phyloP scores from a whole-genome alignment of 129 eudicot species.

The Tagetes erecta region DNA sequence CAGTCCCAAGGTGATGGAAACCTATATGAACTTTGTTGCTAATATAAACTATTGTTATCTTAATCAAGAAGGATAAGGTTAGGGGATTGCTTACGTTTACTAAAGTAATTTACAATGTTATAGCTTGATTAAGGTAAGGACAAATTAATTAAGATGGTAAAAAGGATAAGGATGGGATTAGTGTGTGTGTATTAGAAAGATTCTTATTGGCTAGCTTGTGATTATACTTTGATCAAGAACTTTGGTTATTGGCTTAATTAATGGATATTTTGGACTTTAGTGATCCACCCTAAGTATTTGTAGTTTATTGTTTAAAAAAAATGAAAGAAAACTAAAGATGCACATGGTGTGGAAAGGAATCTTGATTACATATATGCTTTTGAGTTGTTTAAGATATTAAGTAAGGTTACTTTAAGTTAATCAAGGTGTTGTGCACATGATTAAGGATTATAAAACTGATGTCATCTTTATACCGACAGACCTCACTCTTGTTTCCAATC shows the following conservation, averaged over 20 bases:
- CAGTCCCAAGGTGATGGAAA: constrained; percentile 19
- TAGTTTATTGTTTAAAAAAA: neutral
- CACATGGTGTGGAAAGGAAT: constrained; percentile 47
- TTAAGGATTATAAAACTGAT: constrained; percentile 37
- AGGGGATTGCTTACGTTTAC: constrained; percentile 29
- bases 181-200: constrained; percentile 28
- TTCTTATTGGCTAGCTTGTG: constrained; percentile 37
- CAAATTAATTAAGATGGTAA: constrained; percentile 34
- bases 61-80: constrained; percentile 44
- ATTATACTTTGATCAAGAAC: constrained; percentile 24
- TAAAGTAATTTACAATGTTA: constrained; percentile 29
- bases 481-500: constrained; percentile 53
- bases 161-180: constrained; percentile 36
- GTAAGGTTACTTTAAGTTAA: constrained; percentile 19
- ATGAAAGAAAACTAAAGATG: constrained; percentile 32
- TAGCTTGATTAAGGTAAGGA: constrained; percentile 21
- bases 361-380: constrained; percentile 33
- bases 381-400: constrained; percentile 39
- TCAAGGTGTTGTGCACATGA: constrained; percentile 31
- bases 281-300: constrained; percentile 24
- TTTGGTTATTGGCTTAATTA: constrained; percentile 26
- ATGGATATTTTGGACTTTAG: constrained; percentile 34
- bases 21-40: constrained; percentile 22
- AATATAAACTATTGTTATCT: constrained; percentile 24
- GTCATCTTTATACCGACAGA: constrained; percentile 68